Evolutionary conservation across 2,329 filamentous ascomycete genomes (phyloP).

Genomic region (Talaromyces verruculosus): DNA sequence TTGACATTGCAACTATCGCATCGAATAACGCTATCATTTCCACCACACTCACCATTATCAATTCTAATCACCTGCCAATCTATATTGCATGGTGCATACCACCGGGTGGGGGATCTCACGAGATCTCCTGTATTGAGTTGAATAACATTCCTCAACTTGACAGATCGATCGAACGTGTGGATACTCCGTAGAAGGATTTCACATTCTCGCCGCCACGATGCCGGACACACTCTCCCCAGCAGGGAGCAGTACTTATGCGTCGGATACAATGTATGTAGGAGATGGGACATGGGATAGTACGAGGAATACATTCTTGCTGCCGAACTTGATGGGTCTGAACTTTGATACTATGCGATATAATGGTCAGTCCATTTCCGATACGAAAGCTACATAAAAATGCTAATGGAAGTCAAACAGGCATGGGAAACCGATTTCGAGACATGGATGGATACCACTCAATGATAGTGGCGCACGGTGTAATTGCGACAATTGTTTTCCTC

Average conservation of each 20-base stretch:
- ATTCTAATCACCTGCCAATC: neutral
- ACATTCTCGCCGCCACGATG: slow-evolving; percentile 29
- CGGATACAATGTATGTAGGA: slow-evolving; percentile 62
- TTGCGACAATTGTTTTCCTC: slow-evolving; percentile 62
- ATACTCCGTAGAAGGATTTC: slow-evolving; percentile 11
- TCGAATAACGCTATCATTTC: neutral
- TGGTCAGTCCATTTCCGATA: slow-evolving; percentile 45
- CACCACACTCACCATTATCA: neutral
- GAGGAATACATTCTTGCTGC: slow-evolving; percentile 63
- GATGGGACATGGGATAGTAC: slow-evolving; percentile 66
- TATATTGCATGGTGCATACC: slow-evolving; percentile 44
- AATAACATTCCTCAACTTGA: slow-evolving; percentile 40
- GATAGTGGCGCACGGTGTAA: slow-evolving; percentile 60
- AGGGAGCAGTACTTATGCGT: slow-evolving; percentile 62
- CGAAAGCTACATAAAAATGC: neutral
- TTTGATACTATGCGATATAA: slow-evolving; percentile 68
- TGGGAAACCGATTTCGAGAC: slow-evolving; percentile 65
- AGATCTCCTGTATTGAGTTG: slow-evolving; percentile 44
- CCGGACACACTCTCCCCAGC: slow-evolving; percentile 52
- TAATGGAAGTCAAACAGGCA: slow-evolving; percentile 46
- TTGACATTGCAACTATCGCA: too few species aligned
- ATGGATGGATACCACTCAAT: slow-evolving; percentile 59
- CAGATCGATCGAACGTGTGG: slow-evolving; percentile 25
- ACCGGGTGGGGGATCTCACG: slow-evolving; percentile 44
- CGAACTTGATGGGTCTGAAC: slow-evolving; percentile 64